phyloP scores from a whole-genome alignment of 441 rosid genomes.

The Aquilaria agallochum region DNA sequence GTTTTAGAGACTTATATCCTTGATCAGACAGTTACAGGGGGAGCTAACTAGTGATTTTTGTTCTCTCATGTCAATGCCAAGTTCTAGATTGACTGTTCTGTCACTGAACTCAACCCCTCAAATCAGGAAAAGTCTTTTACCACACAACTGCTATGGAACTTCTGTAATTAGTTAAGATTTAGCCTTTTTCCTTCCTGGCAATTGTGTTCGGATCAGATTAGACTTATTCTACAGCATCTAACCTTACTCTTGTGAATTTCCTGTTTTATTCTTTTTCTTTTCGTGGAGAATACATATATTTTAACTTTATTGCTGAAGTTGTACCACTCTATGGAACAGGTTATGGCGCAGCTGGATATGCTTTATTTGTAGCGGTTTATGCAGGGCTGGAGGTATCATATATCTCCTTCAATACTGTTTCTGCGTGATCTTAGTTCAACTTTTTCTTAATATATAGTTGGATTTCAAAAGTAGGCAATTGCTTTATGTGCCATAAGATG shows the following conservation, averaged over 20 bases:
- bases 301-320: constrained; percentile 7
- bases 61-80: no score
- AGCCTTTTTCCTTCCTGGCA: not conserved
- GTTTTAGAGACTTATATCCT: no score
- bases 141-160: not conserved
- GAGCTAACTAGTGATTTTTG: no score
- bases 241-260: not conserved
- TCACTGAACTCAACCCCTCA: not conserved
- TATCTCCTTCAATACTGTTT: constrained; percentile 9
- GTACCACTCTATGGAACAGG: constrained; percentile 38
- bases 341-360: constrained; percentile 94
- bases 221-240: no score
- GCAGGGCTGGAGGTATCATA: constrained; percentile 85
- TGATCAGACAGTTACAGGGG: no score
- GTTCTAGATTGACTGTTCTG: not conserved
- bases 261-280: not conserved
- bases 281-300: constrained; percentile 1
- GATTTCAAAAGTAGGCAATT: not conserved
- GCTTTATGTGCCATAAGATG: constrained; percentile 1
- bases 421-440: not conserved
- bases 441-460: not conserved
- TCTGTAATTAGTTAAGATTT: constrained; percentile 1
- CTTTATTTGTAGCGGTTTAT: constrained; percentile 80
- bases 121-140: not conserved
- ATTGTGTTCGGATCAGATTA: no score